These are phyloP conservation scores for Elaeagnus macrophylla DNA, from an alignment of 306 rosid species.

Conservation along the genomic window DNA sequence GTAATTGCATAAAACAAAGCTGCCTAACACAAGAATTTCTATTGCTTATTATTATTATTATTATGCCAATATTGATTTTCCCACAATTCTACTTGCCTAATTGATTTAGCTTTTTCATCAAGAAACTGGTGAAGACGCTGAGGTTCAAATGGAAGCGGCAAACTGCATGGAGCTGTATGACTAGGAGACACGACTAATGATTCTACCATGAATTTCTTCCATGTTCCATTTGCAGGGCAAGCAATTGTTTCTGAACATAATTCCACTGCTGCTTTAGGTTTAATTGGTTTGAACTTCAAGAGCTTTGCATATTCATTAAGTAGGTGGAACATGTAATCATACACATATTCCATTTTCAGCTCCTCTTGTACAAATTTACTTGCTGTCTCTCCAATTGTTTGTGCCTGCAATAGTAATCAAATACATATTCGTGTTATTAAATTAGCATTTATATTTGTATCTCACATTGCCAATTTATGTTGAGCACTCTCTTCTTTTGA, in stretches of 20 bases:
- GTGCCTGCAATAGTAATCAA: conserved; percentile 11
- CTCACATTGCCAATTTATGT: too few relatives aligned
- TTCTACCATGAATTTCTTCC: conserved; percentile 24
- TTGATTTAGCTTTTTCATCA: too few relatives aligned
- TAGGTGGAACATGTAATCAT: conserved; percentile 32
- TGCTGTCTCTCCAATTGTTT: conserved; percentile 26
- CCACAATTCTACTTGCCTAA: too few relatives aligned
- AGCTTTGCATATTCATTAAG: conserved; percentile 22
- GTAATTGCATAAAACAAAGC: too few relatives aligned
- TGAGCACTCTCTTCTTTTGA: too few relatives aligned
- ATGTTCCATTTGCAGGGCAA: conserved; percentile 7
- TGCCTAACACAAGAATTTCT: too few relatives aligned
- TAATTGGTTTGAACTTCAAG: conserved; percentile 16
- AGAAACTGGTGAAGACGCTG: too few relatives aligned
- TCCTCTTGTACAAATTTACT: conserved; percentile 30
- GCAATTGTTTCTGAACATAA: conserved; percentile 28
- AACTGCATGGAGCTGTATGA: conserved; percentile 20
- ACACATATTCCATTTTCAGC: conserved; percentile 31
- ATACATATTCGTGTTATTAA: too few relatives aligned
- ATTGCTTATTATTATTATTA: too few relatives aligned
- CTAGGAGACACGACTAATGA: conserved; percentile 28
- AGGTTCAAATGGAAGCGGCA: too few relatives aligned
- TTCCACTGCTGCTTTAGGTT: conserved; percentile 17
- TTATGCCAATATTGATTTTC: too few relatives aligned
- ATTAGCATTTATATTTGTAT: too few relatives aligned